Conservation (phyloP, 257 asterid species). For the Lithospermum erythrorhizon region DNA sequence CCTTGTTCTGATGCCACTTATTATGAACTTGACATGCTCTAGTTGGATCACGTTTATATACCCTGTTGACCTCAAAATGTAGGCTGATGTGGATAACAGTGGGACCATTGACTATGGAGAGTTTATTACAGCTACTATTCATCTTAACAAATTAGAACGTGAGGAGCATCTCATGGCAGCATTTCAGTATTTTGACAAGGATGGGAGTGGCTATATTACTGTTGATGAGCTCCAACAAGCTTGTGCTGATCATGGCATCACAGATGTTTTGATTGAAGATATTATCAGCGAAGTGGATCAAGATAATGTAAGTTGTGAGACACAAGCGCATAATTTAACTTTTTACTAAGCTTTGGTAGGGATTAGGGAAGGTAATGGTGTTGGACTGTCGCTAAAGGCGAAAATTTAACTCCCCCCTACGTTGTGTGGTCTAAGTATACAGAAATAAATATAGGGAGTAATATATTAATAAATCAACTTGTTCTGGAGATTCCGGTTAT, state of each 20-base stretch:
- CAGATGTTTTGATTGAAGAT: conserved; percentile 58
- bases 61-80: conserved; percentile 16
- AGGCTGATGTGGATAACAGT: conserved; percentile 85
- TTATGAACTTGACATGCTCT: not conserved
- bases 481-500: no score
- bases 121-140: conserved; percentile 70
- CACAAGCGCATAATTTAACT: no score
- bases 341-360: no score
- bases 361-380: conserved; percentile 4
- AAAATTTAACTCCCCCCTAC: no score
- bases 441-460: no score
- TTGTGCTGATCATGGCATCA: conserved; percentile 52
- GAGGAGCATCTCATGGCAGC: conserved; percentile 80
- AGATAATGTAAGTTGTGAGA: conserved; percentile 45
- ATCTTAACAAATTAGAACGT: conserved; percentile 65
- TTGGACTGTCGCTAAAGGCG: no score
- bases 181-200: conserved; percentile 71
- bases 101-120: conserved; percentile 81
- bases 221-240: conserved; percentile 90
- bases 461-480: no score
- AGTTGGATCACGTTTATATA: not conserved
- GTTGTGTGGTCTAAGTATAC: no score
- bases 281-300: conserved; percentile 74
- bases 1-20: not conserved
- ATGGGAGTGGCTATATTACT: conserved; percentile 75